Evolutionary conservation across 805 yeast species (phyloP).

Genomic region (Lachancea cidri): DNA sequence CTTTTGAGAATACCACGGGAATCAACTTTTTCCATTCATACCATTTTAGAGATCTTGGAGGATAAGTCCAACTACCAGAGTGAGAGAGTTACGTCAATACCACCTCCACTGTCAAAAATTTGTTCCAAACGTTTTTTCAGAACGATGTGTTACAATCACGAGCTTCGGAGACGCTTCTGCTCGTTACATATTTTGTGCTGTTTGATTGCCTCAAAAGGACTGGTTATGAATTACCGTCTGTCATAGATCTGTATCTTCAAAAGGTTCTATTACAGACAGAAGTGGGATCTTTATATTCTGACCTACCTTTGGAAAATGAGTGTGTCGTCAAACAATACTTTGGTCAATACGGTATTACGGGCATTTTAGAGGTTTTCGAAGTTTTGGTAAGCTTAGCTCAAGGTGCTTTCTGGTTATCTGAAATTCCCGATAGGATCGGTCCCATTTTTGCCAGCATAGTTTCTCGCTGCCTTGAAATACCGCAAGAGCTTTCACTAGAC

Average conservation of each 20-base stretch:
- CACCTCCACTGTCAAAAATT: slow-evolving; percentile 24
- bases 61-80: slow-evolving; percentile 21
- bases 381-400: slow-evolving; percentile 1
- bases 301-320: background rate
- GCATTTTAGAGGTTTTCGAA: slow-evolving; percentile 1
- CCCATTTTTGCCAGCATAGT: slow-evolving; percentile 42
- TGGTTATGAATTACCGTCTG: slow-evolving; percentile 17
- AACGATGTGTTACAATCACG: slow-evolving; percentile 14
- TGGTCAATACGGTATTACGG: slow-evolving; percentile 6
- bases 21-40: slow-evolving; percentile 31
- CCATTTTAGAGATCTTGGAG: slow-evolving; percentile 16
- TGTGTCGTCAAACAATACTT: background rate
- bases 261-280: slow-evolving; percentile 18
- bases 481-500: slow-evolving; percentile 33
- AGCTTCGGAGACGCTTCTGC: slow-evolving; percentile 17
- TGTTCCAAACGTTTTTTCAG: slow-evolving; percentile 26
- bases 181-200: slow-evolving; percentile 18
- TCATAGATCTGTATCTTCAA: slow-evolving; percentile 17
- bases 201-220: slow-evolving; percentile 9
- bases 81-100: slow-evolving; percentile 24
- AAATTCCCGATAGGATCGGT: slow-evolving; percentile 5
- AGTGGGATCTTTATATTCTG: slow-evolving; percentile 8
- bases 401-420: slow-evolving; percentile 1
- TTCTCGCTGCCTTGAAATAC: slow-evolving; percentile 63
- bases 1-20: slow-evolving; percentile 37